Evolutionary conservation across 768 basidiomycete species (phyloP).

Genomic region (Pleurotus djamor): DNA sequence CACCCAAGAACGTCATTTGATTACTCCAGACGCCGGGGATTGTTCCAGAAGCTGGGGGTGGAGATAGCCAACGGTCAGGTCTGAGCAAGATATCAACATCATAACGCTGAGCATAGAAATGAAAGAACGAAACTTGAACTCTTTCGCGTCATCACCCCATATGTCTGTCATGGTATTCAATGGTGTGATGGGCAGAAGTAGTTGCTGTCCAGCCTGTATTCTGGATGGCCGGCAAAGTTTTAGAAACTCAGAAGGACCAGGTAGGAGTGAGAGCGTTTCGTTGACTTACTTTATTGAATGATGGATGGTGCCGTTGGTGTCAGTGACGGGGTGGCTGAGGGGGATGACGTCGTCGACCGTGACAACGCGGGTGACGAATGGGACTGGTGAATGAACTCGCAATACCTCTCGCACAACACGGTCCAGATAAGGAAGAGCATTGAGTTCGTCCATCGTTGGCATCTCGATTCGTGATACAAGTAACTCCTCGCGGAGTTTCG

Average conservation of each 20-base stretch:
- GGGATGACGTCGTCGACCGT: constrained; percentile 37
- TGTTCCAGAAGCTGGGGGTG: constrained; percentile 23
- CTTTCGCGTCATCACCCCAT: constrained; percentile 45
- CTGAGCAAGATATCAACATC: constrained; percentile 16
- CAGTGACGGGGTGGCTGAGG: constrained; percentile 30
- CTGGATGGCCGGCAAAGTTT: constrained; percentile 8
- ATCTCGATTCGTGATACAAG: constrained; percentile 31
- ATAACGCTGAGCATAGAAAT: too few species aligned
- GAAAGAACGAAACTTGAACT: constrained; percentile 35
- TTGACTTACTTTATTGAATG: constrained; percentile 24
- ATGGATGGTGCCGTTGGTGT: constrained; percentile 26
- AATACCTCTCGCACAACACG: constrained; percentile 43
- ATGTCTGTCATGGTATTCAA: constrained; percentile 36
- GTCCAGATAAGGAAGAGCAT: constrained; percentile 52
- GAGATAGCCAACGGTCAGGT: constrained; percentile 43
- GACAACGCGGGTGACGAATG: constrained; percentile 27
- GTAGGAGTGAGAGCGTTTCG: background rate
- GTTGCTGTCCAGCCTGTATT: constrained; percentile 23
- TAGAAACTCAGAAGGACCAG: background rate
- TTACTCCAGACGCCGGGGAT: constrained; percentile 45
- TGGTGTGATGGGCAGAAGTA: constrained; percentile 33
- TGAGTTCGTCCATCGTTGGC: constrained; percentile 54
- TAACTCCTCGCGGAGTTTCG: constrained; percentile 44
- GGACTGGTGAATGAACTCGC: constrained; percentile 39
- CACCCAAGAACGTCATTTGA: constrained; percentile 40